phyloP scores from a whole-genome alignment of 306 rosid species.

The Benincasa hispida region DNA sequence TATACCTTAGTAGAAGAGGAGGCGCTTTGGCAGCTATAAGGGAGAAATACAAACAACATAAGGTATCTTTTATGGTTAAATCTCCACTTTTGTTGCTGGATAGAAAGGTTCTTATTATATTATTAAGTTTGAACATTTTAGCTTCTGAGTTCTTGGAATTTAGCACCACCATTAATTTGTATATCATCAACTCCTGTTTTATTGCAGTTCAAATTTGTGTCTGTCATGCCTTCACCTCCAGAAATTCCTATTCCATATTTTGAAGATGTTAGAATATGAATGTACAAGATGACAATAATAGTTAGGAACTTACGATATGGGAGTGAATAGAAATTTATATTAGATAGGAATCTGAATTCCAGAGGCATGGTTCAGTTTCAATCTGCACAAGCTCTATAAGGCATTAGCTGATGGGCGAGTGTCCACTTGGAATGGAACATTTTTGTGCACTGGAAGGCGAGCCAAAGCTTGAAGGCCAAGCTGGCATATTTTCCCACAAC shows the following conservation, averaged over 20 bases:
- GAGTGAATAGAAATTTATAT: slow-evolving; percentile 3
- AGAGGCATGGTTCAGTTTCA: neutral
- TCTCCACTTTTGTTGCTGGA: neutral
- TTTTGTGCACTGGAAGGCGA: slow-evolving; percentile 2
- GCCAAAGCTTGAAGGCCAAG: slow-evolving; percentile 3
- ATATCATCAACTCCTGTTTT: neutral
- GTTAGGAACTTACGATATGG: slow-evolving; percentile 1
- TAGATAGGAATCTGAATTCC: slow-evolving; percentile 6
- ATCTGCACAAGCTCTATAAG: neutral
- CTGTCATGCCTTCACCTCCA: slow-evolving; percentile 47
- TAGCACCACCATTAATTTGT: neutral
- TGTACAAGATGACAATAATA: neutral
- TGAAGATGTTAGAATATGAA: slow-evolving; percentile 20
- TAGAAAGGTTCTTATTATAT: neutral
- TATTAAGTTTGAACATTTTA: neutral
- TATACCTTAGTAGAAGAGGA: slow-evolving; percentile 66
- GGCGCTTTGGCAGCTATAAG: slow-evolving; percentile 44
- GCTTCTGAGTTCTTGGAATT: neutral
- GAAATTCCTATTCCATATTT: slow-evolving; percentile 54
- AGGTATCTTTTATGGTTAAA: slow-evolving; percentile 31
- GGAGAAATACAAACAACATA: slow-evolving; percentile 76
- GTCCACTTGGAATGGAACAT: slow-evolving; percentile 5
- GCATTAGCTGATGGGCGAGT: neutral
- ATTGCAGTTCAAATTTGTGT: slow-evolving; percentile 65
- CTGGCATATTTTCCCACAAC: neutral